Conservation (phyloP, 1,284 basidiomycete genomes). For the Ustilago lituana region DNA sequence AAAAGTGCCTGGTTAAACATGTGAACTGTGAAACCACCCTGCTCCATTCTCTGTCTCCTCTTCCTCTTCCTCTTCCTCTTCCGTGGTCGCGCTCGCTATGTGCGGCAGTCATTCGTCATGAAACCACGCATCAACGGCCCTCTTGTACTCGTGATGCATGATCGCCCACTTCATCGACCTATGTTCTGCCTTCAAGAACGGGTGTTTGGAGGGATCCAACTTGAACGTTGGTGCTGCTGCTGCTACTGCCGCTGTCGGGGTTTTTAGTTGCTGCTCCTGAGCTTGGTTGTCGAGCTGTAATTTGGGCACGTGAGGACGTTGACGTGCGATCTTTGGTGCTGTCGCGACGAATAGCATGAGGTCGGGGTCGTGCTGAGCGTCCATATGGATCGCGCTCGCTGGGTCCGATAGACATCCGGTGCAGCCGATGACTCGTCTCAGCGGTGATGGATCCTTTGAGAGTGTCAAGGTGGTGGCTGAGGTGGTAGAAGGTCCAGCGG, state of each 20-base stretch:
- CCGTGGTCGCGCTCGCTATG: background rate
- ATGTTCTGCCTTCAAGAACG: constrained; percentile 37
- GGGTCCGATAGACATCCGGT: constrained; percentile 22
- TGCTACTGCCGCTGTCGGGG: background rate
- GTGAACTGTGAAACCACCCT: too few relatives aligned
- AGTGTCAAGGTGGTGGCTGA: background rate
- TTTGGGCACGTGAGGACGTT: constrained; percentile 32
- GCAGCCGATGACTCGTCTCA: constrained; percentile 25
- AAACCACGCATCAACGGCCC: constrained; percentile 31
- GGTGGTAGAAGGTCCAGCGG: too few relatives aligned
- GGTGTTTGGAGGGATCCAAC: constrained; percentile 26
- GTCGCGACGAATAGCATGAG: constrained; percentile 23
- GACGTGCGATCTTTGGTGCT: constrained; percentile 36
- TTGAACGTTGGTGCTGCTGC: constrained; percentile 11
- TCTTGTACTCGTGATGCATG: constrained; percentile 45
- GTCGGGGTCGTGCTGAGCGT: constrained; percentile 23
- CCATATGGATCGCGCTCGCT: constrained; percentile 4
- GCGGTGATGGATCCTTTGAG: constrained; percentile 10
- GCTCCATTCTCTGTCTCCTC: too few relatives aligned
- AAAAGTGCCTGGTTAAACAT: too few relatives aligned
- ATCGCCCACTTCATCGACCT: constrained; percentile 50
- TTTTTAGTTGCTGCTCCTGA: background rate
- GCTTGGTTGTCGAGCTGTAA: background rate
- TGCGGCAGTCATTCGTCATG: background rate
- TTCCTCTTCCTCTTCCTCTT: constrained; percentile 1